Percentiles rank a stretch among this genome's conserved stretches.
Conservation (phyloP, 2,329 filamentous ascomycete genomes). For the Talaromyces sp. region DNA sequence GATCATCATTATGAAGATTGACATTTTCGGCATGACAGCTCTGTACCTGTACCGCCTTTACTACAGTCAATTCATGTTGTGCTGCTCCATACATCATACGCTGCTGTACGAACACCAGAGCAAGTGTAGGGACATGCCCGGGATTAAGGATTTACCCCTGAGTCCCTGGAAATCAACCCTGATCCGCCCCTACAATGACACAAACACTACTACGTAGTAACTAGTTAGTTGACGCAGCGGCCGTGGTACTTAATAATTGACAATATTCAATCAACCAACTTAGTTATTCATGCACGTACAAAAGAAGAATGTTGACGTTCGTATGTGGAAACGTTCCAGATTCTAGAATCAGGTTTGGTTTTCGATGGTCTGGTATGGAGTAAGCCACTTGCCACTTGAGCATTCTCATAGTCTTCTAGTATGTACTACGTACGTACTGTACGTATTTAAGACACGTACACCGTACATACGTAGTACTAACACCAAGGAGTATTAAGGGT, state of each 20-base stretch:
- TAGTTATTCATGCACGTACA: not conserved
- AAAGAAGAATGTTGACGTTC: not conserved
- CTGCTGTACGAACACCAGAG: not conserved
- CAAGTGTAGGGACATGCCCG: no score
- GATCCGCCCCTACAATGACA: not conserved
- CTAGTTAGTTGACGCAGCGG: not conserved
- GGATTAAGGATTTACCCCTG: not conserved
- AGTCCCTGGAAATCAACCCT: not conserved
- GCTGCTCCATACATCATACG: not conserved
- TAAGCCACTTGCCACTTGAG: not conserved
- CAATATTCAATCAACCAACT: not conserved
- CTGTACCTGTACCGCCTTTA: not conserved
- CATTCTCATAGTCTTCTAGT: not conserved
- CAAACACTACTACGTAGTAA: not conserved
- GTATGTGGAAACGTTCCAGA: not conserved
- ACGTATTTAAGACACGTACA: not conserved
- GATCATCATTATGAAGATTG: not conserved
- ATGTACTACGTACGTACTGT: no score
- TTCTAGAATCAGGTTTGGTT: conserved; percentile 3
- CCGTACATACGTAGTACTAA: not conserved
- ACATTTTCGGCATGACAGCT: not conserved
- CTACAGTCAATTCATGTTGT: not conserved
- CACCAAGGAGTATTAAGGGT: not conserved
- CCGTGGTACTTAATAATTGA: not conserved
- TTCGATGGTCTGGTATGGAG: not conserved